These are phyloP conservation scores for Ogataea glucozyma DNA, from an alignment of 805 yeast species.

Conservation along the genomic window DNA sequence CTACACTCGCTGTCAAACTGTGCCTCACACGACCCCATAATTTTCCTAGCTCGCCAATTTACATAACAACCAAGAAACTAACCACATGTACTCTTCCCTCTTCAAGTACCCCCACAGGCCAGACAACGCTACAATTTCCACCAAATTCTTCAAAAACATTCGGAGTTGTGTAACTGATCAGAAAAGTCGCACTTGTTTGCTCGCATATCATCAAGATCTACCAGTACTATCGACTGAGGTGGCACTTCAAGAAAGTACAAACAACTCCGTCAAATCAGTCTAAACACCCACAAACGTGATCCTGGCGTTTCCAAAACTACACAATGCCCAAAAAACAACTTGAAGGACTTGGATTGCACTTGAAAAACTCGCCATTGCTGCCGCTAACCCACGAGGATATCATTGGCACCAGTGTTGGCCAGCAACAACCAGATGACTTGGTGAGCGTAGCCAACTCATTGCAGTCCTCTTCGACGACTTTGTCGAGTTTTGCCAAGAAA, in stretches of 20 bases:
- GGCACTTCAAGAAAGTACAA: background rate
- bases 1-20: too few relatives aligned
- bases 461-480: conserved; percentile 28
- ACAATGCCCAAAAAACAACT: conserved; percentile 24
- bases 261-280: too few relatives aligned
- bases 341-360: conserved; percentile 24
- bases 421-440: conserved; percentile 22
- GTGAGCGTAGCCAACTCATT: conserved; percentile 29
- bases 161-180: too few relatives aligned
- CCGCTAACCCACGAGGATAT: conserved; percentile 28
- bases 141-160: too few relatives aligned
- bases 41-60: too few relatives aligned
- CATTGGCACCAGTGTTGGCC: conserved; percentile 9
- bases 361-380: conserved; percentile 19
- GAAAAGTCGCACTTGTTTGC: too few relatives aligned
- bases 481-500: conserved; percentile 29
- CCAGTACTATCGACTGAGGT: conserved; percentile 6
- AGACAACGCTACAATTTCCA: too few relatives aligned
- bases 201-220: too few relatives aligned
- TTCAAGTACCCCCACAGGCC: too few relatives aligned
- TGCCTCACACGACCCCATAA: too few relatives aligned
- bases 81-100: too few relatives aligned
- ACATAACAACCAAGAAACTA: too few relatives aligned
- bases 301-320: background rate
- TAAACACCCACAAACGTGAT: background rate